These are phyloP conservation scores for Suhomyces xylopsoci DNA, from an alignment of 805 yeast species.

Conservation along the genomic window DNA sequence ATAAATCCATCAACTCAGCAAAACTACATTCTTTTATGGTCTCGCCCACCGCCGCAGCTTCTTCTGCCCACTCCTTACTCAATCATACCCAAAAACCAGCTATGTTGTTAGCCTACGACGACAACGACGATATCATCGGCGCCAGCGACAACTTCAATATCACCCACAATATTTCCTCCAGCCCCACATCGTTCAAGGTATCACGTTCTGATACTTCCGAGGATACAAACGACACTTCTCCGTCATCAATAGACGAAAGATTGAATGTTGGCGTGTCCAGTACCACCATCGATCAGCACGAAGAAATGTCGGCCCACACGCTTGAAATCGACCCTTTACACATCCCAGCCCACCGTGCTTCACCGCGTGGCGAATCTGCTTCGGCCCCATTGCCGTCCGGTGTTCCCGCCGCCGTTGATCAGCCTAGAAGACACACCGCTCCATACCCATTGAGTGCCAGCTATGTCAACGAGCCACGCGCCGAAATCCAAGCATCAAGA, in stretches of 20 bases:
- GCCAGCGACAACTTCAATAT: neutral
- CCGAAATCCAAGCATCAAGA: conserved; percentile 1
- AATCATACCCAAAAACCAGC: neutral
- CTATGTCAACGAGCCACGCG: neutral
- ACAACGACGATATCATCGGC: neutral
- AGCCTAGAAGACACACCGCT: conserved; percentile 7
- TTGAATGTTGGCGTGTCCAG: neutral
- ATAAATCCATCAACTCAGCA: neutral
- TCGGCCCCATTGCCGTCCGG: neutral
- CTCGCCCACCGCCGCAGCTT: neutral
- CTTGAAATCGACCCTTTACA: neutral
- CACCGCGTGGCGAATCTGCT: neutral
- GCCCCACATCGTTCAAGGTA: conserved; percentile 25
- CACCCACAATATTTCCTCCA: conserved; percentile 17
- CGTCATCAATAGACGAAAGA: conserved; percentile 19
- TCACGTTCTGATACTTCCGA: conserved; percentile 23
- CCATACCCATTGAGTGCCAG: conserved; percentile 2
- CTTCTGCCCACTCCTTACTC: neutral
- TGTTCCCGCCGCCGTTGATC: neutral
- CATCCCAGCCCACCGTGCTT: neutral
- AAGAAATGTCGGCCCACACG: neutral
- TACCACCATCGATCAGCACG: conserved; percentile 2
- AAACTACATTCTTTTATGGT: neutral
- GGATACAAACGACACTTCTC: conserved; percentile 24
- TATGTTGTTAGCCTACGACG: neutral